phyloP scores from a whole-genome alignment of 345 rosid genomes.

The Hibiscus tridactylites region DNA sequence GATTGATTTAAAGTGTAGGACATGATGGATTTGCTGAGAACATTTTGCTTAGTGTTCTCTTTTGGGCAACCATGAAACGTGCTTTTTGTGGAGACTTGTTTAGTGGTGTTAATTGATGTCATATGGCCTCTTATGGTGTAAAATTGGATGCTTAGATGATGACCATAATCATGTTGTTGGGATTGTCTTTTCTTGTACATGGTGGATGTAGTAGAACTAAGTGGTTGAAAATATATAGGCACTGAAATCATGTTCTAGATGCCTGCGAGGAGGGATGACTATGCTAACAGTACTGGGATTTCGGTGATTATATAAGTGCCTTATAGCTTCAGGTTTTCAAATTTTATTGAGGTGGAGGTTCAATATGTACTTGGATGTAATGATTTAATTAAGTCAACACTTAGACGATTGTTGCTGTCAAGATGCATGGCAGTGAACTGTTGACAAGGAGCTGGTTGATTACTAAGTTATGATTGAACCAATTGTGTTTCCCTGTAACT shows the following conservation, averaged over 20 bases:
- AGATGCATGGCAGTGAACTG: conserved; percentile 12
- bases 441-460: conserved; percentile 3
- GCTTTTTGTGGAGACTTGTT: neutral
- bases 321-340: conserved; percentile 14
- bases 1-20: neutral
- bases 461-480: neutral
- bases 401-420: conserved; percentile 4
- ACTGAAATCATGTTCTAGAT: conserved; percentile 8
- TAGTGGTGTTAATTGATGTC: neutral
- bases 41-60: neutral
- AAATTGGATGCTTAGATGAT: neutral
- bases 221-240: conserved; percentile 5
- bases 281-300: conserved; percentile 5
- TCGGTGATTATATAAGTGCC: conserved; percentile 2
- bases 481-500: conserved; percentile 7
- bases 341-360: conserved; percentile 12
- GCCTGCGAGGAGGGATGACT: conserved; percentile 3
- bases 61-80: neutral
- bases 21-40: conserved; percentile 1
- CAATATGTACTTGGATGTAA: neutral
- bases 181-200: neutral
- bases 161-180: neutral
- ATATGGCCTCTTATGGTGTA: neutral
- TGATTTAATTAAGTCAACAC: conserved; percentile 11
- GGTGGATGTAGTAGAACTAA: neutral